Percentiles rank a stretch among this genome's conserved stretches.
These are phyloP conservation scores for Prunus mongolica DNA, from an alignment of 306 rosid species.

Conservation along the genomic window DNA sequence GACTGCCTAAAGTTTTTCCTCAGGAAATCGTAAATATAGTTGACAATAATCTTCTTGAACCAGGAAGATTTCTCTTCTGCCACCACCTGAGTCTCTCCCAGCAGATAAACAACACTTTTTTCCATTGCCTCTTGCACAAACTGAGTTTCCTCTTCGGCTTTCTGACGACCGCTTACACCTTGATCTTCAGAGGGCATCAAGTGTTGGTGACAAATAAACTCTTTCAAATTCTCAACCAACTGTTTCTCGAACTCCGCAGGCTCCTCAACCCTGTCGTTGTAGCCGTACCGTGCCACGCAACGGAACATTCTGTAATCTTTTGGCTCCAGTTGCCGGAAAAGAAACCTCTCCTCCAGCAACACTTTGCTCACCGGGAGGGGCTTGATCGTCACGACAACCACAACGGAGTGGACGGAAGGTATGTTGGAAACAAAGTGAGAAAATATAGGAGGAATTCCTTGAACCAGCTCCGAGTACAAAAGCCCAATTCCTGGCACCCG, in stretches of 20 bases:
- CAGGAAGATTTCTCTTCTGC: constrained; percentile 55
- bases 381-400: constrained; percentile 71
- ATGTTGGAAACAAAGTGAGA: constrained; percentile 52
- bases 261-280: constrained; percentile 45
- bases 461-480: constrained; percentile 64
- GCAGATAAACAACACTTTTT: constrained; percentile 63
- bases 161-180: neutral
- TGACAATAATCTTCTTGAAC: constrained; percentile 56
- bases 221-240: constrained; percentile 51
- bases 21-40: constrained; percentile 57
- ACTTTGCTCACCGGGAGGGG: constrained; percentile 56
- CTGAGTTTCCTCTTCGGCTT: constrained; percentile 45
- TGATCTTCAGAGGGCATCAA: constrained; percentile 23
- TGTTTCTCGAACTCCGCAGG: constrained; percentile 47
- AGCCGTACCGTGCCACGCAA: constrained; percentile 70
- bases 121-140: constrained; percentile 54
- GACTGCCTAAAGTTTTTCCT: constrained; percentile 67
- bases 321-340: constrained; percentile 63
- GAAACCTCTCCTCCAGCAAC: constrained; percentile 51
- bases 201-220: constrained; percentile 39
- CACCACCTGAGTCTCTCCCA: constrained; percentile 66
- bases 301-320: constrained; percentile 54
- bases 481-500: constrained; percentile 67
- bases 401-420: constrained; percentile 57
- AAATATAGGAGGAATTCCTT: constrained; percentile 77